Base-by-base conservation (phyloP, 495 filamentous ascomycete genomes). In the Achaetomiella virescens region DNA sequence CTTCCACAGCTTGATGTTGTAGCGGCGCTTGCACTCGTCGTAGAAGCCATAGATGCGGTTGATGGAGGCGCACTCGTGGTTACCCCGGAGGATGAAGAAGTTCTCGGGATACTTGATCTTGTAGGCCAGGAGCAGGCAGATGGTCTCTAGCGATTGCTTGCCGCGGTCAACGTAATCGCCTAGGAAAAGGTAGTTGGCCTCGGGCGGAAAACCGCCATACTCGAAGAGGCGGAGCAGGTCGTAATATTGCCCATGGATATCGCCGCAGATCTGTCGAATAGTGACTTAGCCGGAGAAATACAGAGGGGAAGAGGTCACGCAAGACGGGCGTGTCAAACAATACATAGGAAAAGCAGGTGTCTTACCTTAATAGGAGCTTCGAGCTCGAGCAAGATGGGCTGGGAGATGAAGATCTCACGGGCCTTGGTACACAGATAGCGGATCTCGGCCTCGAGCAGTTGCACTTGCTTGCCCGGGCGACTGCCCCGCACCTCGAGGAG, bases 61-160 rank as follows among this genome's bases (percentile, higher is more conserved):
- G 80, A 98, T 98, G 20, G 93, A 97, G 22, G 93, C 93, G 76
- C 93, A 98, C 71, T 98, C 93, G 78, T 98, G 93, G 82, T 98
- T 98, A 54, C 93, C 93, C 61, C 93, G 88, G 43, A 98, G 82
- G 64, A 98, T 88, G 79, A 98, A 98, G 82, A 98, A 98, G 81
- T 98, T 98, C 79, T 98, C 93, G 36, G 93, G 93, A 71, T 97
- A 98, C 78, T 97, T 97, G 81, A 98, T 98, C 84, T 98, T 98
- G 83, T 98, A 98, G 15, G 93, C 93, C 11, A 98, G 83, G 49
- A 98, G 83, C 54, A 98, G 81, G 80, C 93, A 98, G 78, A 98
- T 98, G 56, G 93, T 98, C 81, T 98, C 93, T 33, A 98, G 86
- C 3, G 95, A 97, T 77, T 98, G 93, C 81, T 98, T 98, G 75